Conservation (phyloP, 163 green algal genomes). For the Chlamydomonas reinhardtii region DNA sequence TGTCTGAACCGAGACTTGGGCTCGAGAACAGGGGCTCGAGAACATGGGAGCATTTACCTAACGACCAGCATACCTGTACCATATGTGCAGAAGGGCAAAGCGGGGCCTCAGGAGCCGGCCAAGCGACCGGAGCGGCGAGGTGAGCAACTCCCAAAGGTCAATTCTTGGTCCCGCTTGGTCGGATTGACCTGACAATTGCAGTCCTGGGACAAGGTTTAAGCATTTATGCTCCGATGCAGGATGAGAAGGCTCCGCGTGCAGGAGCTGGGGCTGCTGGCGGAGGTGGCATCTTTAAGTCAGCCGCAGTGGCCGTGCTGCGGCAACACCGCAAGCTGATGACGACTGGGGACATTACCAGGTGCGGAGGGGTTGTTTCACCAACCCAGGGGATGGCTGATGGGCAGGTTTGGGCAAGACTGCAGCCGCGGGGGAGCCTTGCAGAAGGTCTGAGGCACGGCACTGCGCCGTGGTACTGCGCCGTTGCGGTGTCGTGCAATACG, state of each 20-base stretch:
- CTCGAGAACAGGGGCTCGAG: too few species aligned
- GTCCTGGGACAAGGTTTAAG: too few species aligned
- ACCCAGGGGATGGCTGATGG: too few species aligned
- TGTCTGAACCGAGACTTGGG: too few species aligned
- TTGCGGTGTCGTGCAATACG: too few species aligned
- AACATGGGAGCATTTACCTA: too few species aligned
- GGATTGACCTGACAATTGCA: too few species aligned
- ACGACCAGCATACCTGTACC: too few species aligned
- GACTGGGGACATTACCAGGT: slow-evolving; percentile 75
- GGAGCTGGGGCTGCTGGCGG: slow-evolving; percentile 35
- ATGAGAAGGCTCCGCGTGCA: slow-evolving; percentile 14
- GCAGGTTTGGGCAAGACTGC: too few species aligned
- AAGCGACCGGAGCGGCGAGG: neutral
- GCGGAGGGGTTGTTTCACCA: too few species aligned
- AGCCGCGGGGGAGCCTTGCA: too few species aligned
- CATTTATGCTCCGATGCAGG: slow-evolving; percentile 18
- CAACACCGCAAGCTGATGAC: slow-evolving; percentile 69
- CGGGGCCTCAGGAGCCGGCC: neutral
- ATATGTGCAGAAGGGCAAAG: neutral
- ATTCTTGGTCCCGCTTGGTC: too few species aligned
- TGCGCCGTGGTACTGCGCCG: neutral
- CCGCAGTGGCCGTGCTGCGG: slow-evolving; percentile 68
- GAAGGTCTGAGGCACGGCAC: neutral
- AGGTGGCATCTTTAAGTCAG: slow-evolving; percentile 74
- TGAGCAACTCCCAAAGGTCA: neutral